Evolutionary conservation across 176 grass and related monocot genomes (phyloP).

Genomic region (Oryza australiensis): DNA sequence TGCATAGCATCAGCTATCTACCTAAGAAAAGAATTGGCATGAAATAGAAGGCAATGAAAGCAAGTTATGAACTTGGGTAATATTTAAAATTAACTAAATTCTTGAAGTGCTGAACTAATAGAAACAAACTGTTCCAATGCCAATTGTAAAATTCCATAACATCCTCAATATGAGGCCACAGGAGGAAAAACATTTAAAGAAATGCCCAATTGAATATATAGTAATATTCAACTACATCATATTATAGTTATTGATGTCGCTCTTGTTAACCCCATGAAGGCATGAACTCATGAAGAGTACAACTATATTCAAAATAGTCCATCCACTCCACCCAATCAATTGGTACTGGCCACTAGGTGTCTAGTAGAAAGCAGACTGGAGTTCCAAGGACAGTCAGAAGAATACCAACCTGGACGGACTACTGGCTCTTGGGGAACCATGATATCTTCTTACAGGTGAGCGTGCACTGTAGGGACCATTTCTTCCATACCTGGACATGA

Average conservation of each 20-base stretch:
- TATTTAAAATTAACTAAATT: slow-evolving; percentile 10
- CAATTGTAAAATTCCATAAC: neutral
- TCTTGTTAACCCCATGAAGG: neutral
- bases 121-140: slow-evolving; percentile 7
- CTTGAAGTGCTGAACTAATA: slow-evolving; percentile 2
- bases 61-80: slow-evolving; percentile 5
- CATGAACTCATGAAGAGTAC: slow-evolving; percentile 3
- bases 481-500: slow-evolving; percentile 51
- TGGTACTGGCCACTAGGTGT: neutral
- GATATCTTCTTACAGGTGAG: slow-evolving; percentile 52
- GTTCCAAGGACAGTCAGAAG: no score
- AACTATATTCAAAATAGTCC: neutral
- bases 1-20: slow-evolving; percentile 21
- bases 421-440: slow-evolving; percentile 43
- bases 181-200: neutral
- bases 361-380: no score
- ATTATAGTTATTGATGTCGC: neutral
- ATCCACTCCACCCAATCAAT: slow-evolving; percentile 20
- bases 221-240: neutral
- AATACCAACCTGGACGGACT: slow-evolving; percentile 64
- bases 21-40: neutral
- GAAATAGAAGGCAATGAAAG: neutral
- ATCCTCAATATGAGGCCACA: neutral
- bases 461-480: slow-evolving; percentile 46
- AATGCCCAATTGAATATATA: slow-evolving; percentile 17